These are phyloP conservation scores for Gynandropsis gynandra DNA, from an alignment of 345 rosid genomes.

Conservation along the genomic window DNA sequence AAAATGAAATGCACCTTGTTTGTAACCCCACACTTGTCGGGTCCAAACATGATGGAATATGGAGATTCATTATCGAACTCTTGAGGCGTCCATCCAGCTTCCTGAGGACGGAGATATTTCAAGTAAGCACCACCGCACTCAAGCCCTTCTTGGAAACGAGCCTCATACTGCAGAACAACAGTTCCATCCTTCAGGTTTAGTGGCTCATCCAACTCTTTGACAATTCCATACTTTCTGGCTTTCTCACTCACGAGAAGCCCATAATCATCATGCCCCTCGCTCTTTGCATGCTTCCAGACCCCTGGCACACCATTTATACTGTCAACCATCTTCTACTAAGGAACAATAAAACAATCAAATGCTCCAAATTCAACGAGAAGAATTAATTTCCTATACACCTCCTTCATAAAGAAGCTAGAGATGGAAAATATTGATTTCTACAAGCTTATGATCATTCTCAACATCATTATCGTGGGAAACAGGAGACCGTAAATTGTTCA, in stretches of 20 bases:
- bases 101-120: constrained; percentile 66
- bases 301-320: constrained; percentile 30
- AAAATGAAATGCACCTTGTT: constrained; percentile 81
- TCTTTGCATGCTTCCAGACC: constrained; percentile 63
- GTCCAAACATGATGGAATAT: constrained; percentile 79
- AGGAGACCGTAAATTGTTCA: background rate
- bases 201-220: constrained; percentile 50
- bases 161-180: constrained; percentile 56
- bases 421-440: background rate
- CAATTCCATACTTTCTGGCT: constrained; percentile 67
- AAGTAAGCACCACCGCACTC: constrained; percentile 87
- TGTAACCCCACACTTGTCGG: constrained; percentile 76
- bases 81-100: constrained; percentile 56
- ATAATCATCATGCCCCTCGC: constrained; percentile 71
- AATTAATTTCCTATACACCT: background rate
- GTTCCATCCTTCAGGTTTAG: constrained; percentile 53
- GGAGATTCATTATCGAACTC: constrained; percentile 64
- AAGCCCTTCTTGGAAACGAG: constrained; percentile 66
- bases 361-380: background rate
- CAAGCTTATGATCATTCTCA: no score
- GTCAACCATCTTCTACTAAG: constrained; percentile 3
- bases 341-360: background rate
- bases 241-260: constrained; percentile 71
- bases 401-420: background rate
- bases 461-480: background rate